These are phyloP conservation scores for Acanthochlamys bracteata DNA, from an alignment of 106 monocot genomes.

Conservation along the genomic window DNA sequence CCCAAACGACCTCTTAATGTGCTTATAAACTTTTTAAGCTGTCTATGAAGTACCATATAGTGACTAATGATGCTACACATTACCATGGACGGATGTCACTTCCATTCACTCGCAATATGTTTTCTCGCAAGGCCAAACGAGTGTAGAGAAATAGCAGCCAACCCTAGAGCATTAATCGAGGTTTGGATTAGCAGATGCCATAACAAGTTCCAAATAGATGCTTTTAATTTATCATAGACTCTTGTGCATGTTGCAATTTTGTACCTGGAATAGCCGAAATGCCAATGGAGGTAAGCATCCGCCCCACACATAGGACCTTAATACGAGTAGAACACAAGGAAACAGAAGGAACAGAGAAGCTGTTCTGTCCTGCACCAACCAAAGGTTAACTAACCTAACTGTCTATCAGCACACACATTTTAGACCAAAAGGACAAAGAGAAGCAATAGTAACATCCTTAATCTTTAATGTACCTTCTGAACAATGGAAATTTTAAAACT, in stretches of 20 bases:
- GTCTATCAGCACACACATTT: no score
- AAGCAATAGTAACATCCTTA: neutral
- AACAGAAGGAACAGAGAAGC: neutral
- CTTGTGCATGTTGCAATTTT: neutral
- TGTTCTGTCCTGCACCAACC: slow-evolving; percentile 3
- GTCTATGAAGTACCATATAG: no score
- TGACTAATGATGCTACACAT: neutral
- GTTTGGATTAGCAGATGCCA: neutral
- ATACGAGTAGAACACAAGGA: neutral
- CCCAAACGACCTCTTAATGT: no score
- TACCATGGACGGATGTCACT: slow-evolving; percentile 38
- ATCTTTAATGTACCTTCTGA: no score
- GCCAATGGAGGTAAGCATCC: slow-evolving; percentile 2
- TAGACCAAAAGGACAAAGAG: neutral
- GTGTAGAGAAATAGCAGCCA: slow-evolving; percentile 25
- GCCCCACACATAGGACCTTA: slow-evolving; percentile 1
- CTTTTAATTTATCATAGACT: neutral
- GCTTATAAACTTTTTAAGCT: no score
- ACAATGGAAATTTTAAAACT: no score
- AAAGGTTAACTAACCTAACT: neutral
- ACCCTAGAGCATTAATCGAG: neutral
- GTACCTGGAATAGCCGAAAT: slow-evolving; percentile 2
- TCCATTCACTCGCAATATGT: slow-evolving; percentile 31
- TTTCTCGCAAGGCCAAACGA: slow-evolving; percentile 33
- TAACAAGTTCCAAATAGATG: neutral